Base-by-base conservation (phyloP, 371 early-diverging fungal species). In the Zopfochytrium polystomum region DNA sequence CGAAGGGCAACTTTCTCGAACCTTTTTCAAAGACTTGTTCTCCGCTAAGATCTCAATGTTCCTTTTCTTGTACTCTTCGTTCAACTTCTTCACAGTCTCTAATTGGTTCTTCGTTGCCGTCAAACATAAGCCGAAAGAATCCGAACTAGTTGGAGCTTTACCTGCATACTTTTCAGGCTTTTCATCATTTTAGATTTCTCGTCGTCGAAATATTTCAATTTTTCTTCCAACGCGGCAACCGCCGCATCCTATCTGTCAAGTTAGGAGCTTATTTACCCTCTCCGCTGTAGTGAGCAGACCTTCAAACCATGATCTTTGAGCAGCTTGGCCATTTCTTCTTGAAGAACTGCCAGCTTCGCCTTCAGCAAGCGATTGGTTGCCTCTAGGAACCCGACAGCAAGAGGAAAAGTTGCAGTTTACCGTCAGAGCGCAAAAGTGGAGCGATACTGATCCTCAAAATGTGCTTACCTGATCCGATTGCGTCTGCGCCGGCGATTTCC, bases 331-430 rank as follows among this genome's bases (percentile, higher is more conserved):
- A 80, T 58, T 33, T 80, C 79, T 45, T 75, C 59, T 55, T 80
- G 73, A 35, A 80, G 23, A 7, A 74, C 73, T 4, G 58, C 62
- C 25, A 80, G 55, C 38, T 75, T 77, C 15, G 80, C 78, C 58
- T 76, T 77, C 6, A 80, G 58, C 23, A 78, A 67, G n/a, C 80
- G 58, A 47, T 64, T 69, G 9, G 72, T 69, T 13, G 77, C 69
- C 49, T 77, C 78, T 63, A 29, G 26, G 53, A 15, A 31, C 23
- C 7, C 13, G 7, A 6, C 15, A 23, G 18, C 38, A 42, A n/a
- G 20, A 15, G 30, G 64, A 15, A n/a, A 20, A 32, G 22, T 33
- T 31, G 1, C 23, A 11, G 1, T 47, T 47, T 11, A 6, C 11
- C 20, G 9, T n/a, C 23, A 20, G 7, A 7, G 38, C 38, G 38